Percentiles rank a stretch among this genome's conserved stretches.
These are phyloP conservation scores for Apophysomyces variabilis DNA, from an alignment of 371 early-diverging fungal species.

Conservation along the genomic window DNA sequence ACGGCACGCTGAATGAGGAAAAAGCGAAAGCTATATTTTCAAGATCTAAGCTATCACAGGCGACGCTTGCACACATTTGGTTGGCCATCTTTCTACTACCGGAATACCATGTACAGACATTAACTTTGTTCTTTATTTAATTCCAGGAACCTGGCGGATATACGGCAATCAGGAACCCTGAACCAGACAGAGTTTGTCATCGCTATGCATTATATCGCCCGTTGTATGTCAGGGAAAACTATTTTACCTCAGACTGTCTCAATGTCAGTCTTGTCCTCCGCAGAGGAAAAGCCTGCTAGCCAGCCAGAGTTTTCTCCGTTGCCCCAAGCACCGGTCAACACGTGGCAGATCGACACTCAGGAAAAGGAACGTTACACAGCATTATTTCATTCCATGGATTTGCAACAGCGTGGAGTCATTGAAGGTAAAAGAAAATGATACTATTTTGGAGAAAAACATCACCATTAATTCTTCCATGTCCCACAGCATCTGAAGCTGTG, in stretches of 20 bases:
- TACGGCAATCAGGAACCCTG: constrained; percentile 55
- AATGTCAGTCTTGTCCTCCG: constrained; percentile 41
- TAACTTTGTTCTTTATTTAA: not conserved
- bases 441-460: not conserved
- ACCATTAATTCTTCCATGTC: not conserved
- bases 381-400: constrained; percentile 69
- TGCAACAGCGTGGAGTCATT: constrained; percentile 9
- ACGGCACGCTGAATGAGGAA: constrained; percentile 12
- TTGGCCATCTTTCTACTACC: not conserved
- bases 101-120: not conserved
- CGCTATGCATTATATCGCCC: constrained; percentile 71
- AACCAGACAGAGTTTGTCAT: constrained; percentile 64
- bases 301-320: not conserved
- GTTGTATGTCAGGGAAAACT: constrained; percentile 60
- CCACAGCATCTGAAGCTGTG: constrained; percentile 58
- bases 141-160: constrained; percentile 54
- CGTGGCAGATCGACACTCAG: constrained; percentile 65
- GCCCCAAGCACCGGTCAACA: not conserved
- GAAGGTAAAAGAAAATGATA: constrained; percentile 5
- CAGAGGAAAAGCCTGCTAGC: constrained; percentile 23
- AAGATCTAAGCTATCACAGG: constrained; percentile 18
- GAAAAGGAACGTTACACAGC: constrained; percentile 62
- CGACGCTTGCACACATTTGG: constrained; percentile 18
- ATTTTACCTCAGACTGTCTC: constrained; percentile 55
- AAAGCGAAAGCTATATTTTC: constrained; percentile 18